phyloP scores from a whole-genome alignment of 179 eudicot genomes.

The Nepenthes alata region DNA sequence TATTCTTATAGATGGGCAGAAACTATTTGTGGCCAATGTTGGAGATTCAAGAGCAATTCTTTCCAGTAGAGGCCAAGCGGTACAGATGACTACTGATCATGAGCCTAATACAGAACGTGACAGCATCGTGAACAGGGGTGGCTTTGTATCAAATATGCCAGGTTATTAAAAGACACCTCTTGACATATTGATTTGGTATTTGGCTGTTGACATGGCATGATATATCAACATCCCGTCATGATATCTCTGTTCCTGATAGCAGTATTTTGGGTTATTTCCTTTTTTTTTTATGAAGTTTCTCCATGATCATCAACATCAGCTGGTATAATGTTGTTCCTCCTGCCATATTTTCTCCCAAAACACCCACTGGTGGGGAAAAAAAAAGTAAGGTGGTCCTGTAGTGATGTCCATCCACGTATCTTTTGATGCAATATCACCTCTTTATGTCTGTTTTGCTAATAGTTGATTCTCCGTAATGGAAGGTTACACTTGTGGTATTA shows the following conservation, averaged over 20 bases:
- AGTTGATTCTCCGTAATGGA: no score
- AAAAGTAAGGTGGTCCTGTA: no score
- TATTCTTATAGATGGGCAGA: conserved; percentile 51
- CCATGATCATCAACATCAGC: no score
- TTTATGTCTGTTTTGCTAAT: no score
- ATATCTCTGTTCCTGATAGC: neutral
- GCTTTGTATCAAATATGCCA: conserved; percentile 94
- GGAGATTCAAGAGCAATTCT: conserved; percentile 93
- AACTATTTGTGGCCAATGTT: conserved; percentile 74
- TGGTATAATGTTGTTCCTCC: no score
- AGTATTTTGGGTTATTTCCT: neutral
- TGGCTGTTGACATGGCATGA: neutral
- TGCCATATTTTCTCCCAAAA: no score
- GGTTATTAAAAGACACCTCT: conserved; percentile 27
- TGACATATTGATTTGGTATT: neutral
- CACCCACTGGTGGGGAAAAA: no score
- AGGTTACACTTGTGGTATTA: no score
- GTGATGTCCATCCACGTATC: no score
- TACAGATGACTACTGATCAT: conserved; percentile 72
- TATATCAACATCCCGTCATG: neutral
- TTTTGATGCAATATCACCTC: no score
- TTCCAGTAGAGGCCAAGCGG: conserved; percentile 57
- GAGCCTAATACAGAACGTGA: conserved; percentile 82
- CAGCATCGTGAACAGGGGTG: conserved; percentile 73
- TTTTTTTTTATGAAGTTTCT: no score